A percentile compares a stretch with the other conserved stretches of the same genome.
Conservation (phyloP, 768 basidiomycete species). For the Chalciporus piperatus region DNA sequence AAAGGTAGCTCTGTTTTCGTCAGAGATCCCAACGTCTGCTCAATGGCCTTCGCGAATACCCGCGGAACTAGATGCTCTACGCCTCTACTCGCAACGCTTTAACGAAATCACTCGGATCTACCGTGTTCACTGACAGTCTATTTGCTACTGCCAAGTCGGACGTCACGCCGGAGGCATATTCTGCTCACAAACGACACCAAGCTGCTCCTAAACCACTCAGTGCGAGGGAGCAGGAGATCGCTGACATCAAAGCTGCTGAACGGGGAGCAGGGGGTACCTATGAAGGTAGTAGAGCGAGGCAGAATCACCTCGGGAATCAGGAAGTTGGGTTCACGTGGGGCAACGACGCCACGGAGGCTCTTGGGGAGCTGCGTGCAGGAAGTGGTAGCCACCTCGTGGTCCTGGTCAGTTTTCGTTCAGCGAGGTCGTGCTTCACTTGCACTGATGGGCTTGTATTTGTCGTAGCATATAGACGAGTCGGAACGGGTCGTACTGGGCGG, state of each 20-base stretch:
- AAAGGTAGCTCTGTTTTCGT: slow-evolving; percentile 50
- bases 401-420: slow-evolving; percentile 47
- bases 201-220: slow-evolving; percentile 82
- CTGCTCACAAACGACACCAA: slow-evolving; percentile 66
- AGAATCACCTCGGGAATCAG: slow-evolving; percentile 54
- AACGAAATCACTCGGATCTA: slow-evolving; percentile 70
- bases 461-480: slow-evolving; percentile 63
- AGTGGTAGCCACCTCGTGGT: slow-evolving; percentile 56
- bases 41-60: neutral
- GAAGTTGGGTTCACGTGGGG: slow-evolving; percentile 66
- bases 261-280: slow-evolving; percentile 51
- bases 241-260: slow-evolving; percentile 74
- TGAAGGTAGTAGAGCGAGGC: slow-evolving; percentile 54
- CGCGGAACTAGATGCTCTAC: slow-evolving; percentile 70
- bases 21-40: neutral
- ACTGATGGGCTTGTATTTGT: neutral
- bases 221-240: slow-evolving; percentile 78
- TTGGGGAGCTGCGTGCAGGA: slow-evolving; percentile 52
- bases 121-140: slow-evolving; percentile 67
- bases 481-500: slow-evolving; percentile 57
- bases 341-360: slow-evolving; percentile 58
- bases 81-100: slow-evolving; percentile 73
- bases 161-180: slow-evolving; percentile 66
- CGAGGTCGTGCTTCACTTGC: neutral
- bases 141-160: slow-evolving; percentile 76